Evolutionary conservation across 73 alveolate species (phyloP), one percentile per base, ranked within the genome.

Genomic region (Symbiodinium pilosum): DNA sequence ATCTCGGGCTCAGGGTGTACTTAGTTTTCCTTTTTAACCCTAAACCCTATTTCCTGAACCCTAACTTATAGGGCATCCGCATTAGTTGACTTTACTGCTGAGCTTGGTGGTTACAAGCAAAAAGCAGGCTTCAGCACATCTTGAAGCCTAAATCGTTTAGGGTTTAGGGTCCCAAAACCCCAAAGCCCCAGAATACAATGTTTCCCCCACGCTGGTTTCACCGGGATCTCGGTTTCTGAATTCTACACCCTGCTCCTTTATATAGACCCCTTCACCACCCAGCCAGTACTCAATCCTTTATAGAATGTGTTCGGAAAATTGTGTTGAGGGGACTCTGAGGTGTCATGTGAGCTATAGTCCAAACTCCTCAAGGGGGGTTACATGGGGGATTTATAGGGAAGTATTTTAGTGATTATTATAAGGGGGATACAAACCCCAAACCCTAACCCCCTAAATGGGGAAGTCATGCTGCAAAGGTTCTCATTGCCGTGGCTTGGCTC

Each of bases 401-500:
- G n/a, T n/a, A n/a, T n/a, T n/a, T n/a, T n/a, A n/a, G n/a, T n/a
- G n/a, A n/a, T n/a, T n/a, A n/a, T n/a, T n/a, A n/a, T n/a, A n/a
- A n/a, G n/a, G n/a, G n/a, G n/a, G n/a, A n/a, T n/a, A n/a, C n/a
- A 54, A 9, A 54, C 73, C 64, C 64, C 16, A 54, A 9, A 18
- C 73, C 73, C 34, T 54, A 9, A 54, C 4, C 34, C 71, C 71
- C 71, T 2, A 12, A 54, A 54, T 1, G n/a, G 9, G n/a, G 7
- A 54, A 54, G 26, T 54, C 71, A 21, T 54, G 26, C 73, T 3
- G 73, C 73, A 26, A 24, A 64, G 81, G 81, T 64, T 32, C 18
- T 64, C 81, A 38, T 64, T 64, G 81, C 81, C 30, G 81, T 64
- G 81, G 81, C 81, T 9, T 64, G 81, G 81, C 81, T 64, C 30